A percentile compares a stretch with the other conserved stretches of the same genome.
Conservation (phyloP, 169 alveolate genomes). For the Babesia microti region DNA sequence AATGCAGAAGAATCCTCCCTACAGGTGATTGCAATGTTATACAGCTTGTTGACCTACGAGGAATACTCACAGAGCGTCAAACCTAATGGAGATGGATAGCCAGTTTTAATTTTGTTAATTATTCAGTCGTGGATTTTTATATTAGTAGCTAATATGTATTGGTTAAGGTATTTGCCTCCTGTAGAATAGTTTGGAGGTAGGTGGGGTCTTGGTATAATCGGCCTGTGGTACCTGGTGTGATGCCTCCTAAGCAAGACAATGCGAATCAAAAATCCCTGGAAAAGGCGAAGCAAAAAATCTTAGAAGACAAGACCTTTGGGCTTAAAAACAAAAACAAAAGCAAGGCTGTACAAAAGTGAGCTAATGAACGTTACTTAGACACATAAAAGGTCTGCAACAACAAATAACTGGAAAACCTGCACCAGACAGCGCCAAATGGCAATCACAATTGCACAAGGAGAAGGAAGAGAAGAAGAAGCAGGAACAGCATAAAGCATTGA, state of each 20-base stretch:
- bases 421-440: constrained; percentile 53
- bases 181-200: background rate
- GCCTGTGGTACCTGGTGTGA: constrained; percentile 28
- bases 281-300: constrained; percentile 90
- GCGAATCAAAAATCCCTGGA: constrained; percentile 84
- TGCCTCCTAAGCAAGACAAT: constrained; percentile 73
- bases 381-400: constrained; percentile 66
- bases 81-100: background rate
- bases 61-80: background rate
- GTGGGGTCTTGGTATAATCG: background rate
- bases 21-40: too few relatives aligned
- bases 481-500: constrained; percentile 82
- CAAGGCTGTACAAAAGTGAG: constrained; percentile 87
- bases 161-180: too few relatives aligned
- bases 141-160: too few relatives aligned
- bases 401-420: constrained; percentile 64
- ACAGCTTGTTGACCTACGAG: background rate
- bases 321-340: constrained; percentile 93
- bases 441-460: constrained; percentile 59
- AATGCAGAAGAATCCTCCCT: constrained; percentile 66
- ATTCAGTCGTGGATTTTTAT: too few relatives aligned
- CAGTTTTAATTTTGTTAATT: too few relatives aligned
- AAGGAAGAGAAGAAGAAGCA: constrained; percentile 86
- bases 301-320: constrained; percentile 98
- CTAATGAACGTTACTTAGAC: constrained; percentile 13